phyloP scores from a whole-genome alignment of 2,329 filamentous ascomycete species.

The Talaromyces piceae region DNA sequence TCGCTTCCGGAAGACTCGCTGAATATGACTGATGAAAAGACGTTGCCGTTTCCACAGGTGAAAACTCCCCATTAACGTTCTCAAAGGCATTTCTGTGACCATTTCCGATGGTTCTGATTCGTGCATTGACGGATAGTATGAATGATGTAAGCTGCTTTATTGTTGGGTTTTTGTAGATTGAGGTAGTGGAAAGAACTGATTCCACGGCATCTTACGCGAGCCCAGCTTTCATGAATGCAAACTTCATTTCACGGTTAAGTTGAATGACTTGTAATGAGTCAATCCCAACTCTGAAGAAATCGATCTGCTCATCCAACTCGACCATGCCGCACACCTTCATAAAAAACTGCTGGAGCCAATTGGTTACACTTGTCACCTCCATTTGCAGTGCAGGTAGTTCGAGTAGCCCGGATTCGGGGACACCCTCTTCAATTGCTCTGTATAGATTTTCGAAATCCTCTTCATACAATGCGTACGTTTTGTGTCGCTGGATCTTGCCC shows the following conservation, averaged over 20 bases:
- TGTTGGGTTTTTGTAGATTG: background rate
- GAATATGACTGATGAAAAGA: too few species aligned
- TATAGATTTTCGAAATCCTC: background rate
- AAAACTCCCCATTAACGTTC: too few species aligned
- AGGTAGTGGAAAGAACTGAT: background rate
- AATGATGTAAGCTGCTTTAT: background rate
- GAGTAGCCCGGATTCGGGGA: background rate
- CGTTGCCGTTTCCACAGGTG: too few species aligned
- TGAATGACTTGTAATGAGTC: background rate
- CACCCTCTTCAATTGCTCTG: background rate
- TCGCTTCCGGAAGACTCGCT: too few species aligned
- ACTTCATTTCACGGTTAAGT: background rate
- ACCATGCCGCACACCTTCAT: background rate
- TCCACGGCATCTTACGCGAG: background rate
- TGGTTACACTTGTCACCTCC: background rate
- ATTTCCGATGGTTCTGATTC: too few species aligned
- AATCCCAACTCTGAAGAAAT: background rate
- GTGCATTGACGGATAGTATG: too few species aligned
- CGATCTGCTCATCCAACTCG: background rate
- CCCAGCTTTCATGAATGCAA: background rate
- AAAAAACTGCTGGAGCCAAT: background rate
- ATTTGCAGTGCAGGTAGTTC: background rate
- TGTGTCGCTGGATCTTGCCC: too few species aligned
- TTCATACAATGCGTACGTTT: too few species aligned
- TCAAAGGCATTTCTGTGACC: too few species aligned